Base-by-base conservation (phyloP, 805 yeast species). In the Suhomyces prunicola region DNA sequence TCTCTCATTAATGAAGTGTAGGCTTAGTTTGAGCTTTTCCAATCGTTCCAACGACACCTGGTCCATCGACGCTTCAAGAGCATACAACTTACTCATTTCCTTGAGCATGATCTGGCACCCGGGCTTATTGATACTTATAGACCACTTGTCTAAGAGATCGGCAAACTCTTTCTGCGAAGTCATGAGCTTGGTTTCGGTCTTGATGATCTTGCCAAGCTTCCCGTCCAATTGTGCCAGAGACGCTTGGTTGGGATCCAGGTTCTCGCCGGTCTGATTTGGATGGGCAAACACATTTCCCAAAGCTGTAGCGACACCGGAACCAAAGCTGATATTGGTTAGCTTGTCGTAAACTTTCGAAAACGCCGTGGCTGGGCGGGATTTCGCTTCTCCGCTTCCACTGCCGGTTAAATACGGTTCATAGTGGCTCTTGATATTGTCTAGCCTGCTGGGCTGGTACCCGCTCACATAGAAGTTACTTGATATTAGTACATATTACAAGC, bases 1-100 rank as follows among this genome's bases (percentile, higher is more conserved):
- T 53, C 87, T 68, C 56, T 78, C 77, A 41, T 76, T 68, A 5
- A 83, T 80, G 48, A 74, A 77, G 8, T 66, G 65, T 47, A 83
- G 62, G 51, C 78, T 78, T 13, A 73, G 60, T 53, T 73, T 75
- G 35, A 81, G 65, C 47, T 62, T 71, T 46, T 77, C 81, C 55
- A 78, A 66, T 56, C 73, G 76, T 51, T 80, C 77, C 17, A 72
- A 65, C 33, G 72, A 50, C n/a, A 65, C 68, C 15, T 71, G 74
- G 27, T 67, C 61, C 4, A 69, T 56, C 13, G 71, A 71, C 15
- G 69, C 57, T 60, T 80, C 82, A 22, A 63, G 49, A 40, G 70
- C 71, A 2, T 77, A 56, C 8, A 79, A 64, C 48, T 69, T 67
- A 45, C 72, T 65, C 44, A 74, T 77, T 48, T 77, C 79, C 49